These are phyloP conservation scores for Aspergillus vadensis DNA, from an alignment of 2,329 filamentous ascomycete genomes.

Conservation along the genomic window DNA sequence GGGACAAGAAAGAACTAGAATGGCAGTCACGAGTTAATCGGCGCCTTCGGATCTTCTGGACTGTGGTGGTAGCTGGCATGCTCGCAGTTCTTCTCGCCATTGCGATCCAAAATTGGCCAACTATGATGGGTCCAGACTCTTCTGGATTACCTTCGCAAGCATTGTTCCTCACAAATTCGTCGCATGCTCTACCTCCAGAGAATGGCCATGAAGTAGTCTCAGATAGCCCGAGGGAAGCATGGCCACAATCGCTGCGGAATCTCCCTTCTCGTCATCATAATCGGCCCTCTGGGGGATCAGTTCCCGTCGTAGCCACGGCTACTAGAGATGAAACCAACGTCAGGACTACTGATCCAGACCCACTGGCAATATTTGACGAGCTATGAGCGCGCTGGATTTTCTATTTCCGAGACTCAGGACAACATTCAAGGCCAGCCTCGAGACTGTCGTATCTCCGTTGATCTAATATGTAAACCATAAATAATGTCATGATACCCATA, in stretches of 20 bases:
- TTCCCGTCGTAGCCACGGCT: neutral
- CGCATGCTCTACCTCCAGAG: constrained; percentile 6
- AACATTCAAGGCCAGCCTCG: constrained; percentile 11
- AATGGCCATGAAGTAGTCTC: constrained; percentile 12
- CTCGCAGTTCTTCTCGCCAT: constrained; percentile 34
- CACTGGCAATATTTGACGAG: constrained; percentile 33
- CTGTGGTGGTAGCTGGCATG: constrained; percentile 27
- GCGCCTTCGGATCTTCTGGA: constrained; percentile 44
- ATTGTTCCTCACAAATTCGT: constrained; percentile 17
- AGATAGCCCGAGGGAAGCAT: neutral
- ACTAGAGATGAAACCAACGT: neutral
- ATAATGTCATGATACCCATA: constrained; percentile 30
- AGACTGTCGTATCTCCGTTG: constrained; percentile 16
- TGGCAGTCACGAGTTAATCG: constrained; percentile 44
- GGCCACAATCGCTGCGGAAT: constrained; percentile 17
- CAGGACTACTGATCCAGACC: constrained; percentile 25
- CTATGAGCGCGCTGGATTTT: constrained; percentile 23
- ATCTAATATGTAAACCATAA: constrained; percentile 22
- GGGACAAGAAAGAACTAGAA: constrained; percentile 47
- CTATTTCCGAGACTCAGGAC: neutral
- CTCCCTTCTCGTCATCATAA: constrained; percentile 24
- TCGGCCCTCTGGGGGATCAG: constrained; percentile 7
- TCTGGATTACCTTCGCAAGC: constrained; percentile 11
- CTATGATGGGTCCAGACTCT: constrained; percentile 2
- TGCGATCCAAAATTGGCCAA: constrained; percentile 31